phyloP scores from a whole-genome alignment of 2,329 filamentous ascomycete genomes.

The Scedosporium minutisporum region DNA sequence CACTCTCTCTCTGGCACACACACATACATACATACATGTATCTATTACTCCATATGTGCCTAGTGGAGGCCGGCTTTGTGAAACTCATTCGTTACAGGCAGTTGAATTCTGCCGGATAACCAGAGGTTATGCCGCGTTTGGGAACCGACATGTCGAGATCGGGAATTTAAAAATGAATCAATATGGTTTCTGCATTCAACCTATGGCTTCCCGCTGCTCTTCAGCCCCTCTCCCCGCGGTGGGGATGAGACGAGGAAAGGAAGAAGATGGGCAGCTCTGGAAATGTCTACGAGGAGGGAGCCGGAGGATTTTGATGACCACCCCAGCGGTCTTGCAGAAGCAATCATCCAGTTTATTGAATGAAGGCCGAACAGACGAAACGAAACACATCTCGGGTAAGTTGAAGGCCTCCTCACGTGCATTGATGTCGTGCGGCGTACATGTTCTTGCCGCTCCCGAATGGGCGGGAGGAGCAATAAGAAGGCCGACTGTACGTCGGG shows the following conservation, averaged over 20 bases:
- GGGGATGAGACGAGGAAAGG: neutral
- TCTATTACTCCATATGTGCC: neutral
- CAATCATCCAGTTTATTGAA: neutral
- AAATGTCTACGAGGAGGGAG: neutral
- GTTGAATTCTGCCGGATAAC: constrained; percentile 6
- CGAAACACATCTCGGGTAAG: neutral
- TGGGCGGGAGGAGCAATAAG: neutral
- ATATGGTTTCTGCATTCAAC: neutral
- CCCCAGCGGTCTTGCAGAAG: neutral
- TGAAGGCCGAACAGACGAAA: neutral
- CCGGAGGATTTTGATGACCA: neutral
- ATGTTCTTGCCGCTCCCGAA: neutral
- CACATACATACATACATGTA: neutral
- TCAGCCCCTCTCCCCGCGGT: neutral
- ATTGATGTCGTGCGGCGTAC: neutral
- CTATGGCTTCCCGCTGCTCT: neutral
- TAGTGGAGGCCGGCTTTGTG: neutral
- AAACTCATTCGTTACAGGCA: constrained; percentile 7
- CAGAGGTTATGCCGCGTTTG: neutral
- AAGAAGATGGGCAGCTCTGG: neutral
- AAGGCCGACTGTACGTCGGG: neutral
- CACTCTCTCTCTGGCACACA: no score
- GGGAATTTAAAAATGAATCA: neutral
- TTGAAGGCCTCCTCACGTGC: neutral
- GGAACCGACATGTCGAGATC: neutral